Evolutionary conservation across 257 asterid genomes (phyloP), one percentile per base, ranked within the genome.

Genomic region (Solanum pimpinellifolium): DNA sequence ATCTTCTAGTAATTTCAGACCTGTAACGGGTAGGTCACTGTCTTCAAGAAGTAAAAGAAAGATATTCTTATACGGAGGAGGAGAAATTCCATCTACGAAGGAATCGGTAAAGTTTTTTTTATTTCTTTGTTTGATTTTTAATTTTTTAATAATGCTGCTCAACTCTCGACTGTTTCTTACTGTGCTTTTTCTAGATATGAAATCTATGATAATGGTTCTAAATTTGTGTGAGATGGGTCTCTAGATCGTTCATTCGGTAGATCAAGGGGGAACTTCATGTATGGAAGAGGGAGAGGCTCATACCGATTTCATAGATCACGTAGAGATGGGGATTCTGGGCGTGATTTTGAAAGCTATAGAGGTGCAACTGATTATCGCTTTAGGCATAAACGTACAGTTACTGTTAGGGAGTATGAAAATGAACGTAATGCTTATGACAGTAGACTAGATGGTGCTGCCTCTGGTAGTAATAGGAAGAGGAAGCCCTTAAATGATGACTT

Each of bases 251-350:
- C 97, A 11, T 86, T 89, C 72, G 92, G 94, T 89, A 91, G 89
- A 89, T 88, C 97, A 62, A 90, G 94, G 86, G 92, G 86, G n/a
- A 81, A 81, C 75, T 94, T 93, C 91, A 89, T 89, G 85, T 90
- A 84, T 85, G 98, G 96, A 89, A 94, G 93, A 89, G 98, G 98
- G 47, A 93, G 95, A 91, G 89, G 84, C 20, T 88, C 92, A 15
- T 91, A 93, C 60, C 92, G 2, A 65, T 88, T 91, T 85, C 95
- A 85, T n/a, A 59, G 5, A 59, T 59, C 25, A 59, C 11, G 66
- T 56, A 52, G 92, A 82, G 95, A 94, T 15, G 92, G 95, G 72
- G 87, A 91, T 89, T 87, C 95, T 37, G 92, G 88, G 59, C 93
- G 92, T 37, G 90, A 93, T 85, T 94, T 90, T 87, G 94, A 90